phyloP scores from a whole-genome alignment of 441 rosid genomes.

The Dalechampia spathulata region DNA sequence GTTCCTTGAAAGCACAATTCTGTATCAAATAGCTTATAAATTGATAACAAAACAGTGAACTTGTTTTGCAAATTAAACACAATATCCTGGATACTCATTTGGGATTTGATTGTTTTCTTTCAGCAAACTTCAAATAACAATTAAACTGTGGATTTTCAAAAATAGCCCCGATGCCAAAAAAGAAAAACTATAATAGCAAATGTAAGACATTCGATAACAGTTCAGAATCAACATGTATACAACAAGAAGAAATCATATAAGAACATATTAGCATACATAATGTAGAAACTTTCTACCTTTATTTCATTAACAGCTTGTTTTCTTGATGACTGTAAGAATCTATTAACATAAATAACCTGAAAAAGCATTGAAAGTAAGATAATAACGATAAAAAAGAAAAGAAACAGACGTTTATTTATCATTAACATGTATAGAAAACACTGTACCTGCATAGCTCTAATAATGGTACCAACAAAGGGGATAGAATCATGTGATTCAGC shows the following conservation, averaged over 20 bases:
- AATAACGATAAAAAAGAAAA: not conserved
- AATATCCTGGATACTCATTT: not conserved
- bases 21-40: slow-evolving; percentile 90
- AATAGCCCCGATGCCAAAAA: not conserved
- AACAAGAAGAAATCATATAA: not conserved
- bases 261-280: not conserved
- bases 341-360: slow-evolving; percentile 95
- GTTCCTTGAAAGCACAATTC: slow-evolving; percentile 85
- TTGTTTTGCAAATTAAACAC: slow-evolving; percentile 6
- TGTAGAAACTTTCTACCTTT: slow-evolving; percentile 69
- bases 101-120: not conserved
- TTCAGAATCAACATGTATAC: not conserved
- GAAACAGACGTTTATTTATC: not conserved
- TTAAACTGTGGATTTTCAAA: not conserved
- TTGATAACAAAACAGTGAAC: slow-evolving; percentile 47
- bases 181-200: not conserved
- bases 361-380: not conserved
- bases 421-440: too few species aligned
- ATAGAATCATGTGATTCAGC: slow-evolving; percentile 88
- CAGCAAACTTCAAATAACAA: not conserved
- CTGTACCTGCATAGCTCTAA: slow-evolving; percentile 98
- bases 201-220: not conserved
- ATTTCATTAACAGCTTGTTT: slow-evolving; percentile 82
- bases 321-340: slow-evolving; percentile 79
- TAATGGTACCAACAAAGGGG: slow-evolving; percentile 93